A percentile compares a stretch with the other conserved stretches of the same genome.
Evolutionary conservation across 108 stramenopile species (phyloP).

Genomic region (Discostella pseudostelligera): DNA sequence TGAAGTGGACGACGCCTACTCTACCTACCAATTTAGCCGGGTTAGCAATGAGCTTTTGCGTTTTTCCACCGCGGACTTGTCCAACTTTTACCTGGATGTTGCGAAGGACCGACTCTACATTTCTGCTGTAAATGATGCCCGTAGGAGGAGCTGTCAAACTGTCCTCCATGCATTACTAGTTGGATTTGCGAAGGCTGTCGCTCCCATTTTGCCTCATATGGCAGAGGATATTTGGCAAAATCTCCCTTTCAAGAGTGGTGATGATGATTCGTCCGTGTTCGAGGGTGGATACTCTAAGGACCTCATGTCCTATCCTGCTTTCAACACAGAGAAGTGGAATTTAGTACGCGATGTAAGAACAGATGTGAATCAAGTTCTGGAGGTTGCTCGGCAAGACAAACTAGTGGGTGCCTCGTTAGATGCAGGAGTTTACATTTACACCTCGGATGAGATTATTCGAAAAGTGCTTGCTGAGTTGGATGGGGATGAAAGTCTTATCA

Average conservation of each 20-base stretch:
- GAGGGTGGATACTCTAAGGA: conserved; percentile 70
- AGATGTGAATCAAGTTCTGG: conserved; percentile 87
- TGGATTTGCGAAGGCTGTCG: conserved; percentile 82
- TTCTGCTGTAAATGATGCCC: conserved; percentile 77
- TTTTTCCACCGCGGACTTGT: conserved; percentile 91
- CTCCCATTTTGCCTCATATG: conserved; percentile 96
- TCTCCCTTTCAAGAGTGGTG: conserved; percentile 68
- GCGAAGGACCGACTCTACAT: conserved; percentile 98
- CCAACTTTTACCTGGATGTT: conserved; percentile 96
- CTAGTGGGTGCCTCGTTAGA: conserved; percentile 87
- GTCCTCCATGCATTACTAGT: conserved; percentile 83
- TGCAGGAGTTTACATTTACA: conserved; percentile 76
- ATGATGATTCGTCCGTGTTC: conserved; percentile 67
- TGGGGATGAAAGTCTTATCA: conserved; percentile 72
- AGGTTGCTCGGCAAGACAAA: conserved; percentile 81
- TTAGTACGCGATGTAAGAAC: conserved; percentile 74
- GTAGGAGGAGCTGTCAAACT: conserved; percentile 91
- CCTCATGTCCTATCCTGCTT: conserved; percentile 51
- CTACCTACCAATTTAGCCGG: conserved; percentile 83
- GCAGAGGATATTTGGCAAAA: conserved; percentile 98
- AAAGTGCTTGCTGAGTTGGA: conserved; percentile 58
- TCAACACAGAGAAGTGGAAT: conserved; percentile 69
- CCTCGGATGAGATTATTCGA: conserved; percentile 57
- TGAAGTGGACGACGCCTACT: conserved; percentile 87
- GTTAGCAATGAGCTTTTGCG: conserved; percentile 84